phyloP scores from a whole-genome alignment of 768 basidiomycete genomes.

The Lactifluus piperatus region DNA sequence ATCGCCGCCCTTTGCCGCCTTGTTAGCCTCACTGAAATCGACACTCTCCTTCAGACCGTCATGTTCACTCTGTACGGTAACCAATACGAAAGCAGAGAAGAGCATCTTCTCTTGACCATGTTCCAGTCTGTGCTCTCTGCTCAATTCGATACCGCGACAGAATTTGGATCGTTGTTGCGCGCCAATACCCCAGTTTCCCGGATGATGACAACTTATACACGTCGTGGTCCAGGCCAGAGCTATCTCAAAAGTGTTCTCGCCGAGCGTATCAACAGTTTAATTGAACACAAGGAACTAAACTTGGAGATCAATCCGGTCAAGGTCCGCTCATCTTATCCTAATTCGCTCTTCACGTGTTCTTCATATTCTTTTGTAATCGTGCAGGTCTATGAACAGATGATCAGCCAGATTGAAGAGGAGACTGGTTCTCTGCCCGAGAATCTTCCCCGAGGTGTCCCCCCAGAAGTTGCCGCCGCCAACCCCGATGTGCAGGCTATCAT shows the following conservation, averaged over 20 bases:
- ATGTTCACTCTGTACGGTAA: constrained; percentile 99
- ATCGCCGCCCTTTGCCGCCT: constrained; percentile 94
- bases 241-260: constrained; percentile 97
- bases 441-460: constrained; percentile 86
- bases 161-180: constrained; percentile 96
- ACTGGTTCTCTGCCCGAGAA: constrained; percentile 86
- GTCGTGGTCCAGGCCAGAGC: constrained; percentile 95
- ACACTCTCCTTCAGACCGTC: constrained; percentile 97
- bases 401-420: constrained; percentile 97
- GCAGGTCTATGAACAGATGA: constrained; percentile 99
- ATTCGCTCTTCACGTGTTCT: not conserved
- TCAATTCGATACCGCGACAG: constrained; percentile 98
- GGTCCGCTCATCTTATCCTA: constrained; percentile 35
- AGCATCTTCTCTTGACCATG: constrained; percentile 97
- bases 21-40: constrained; percentile 93
- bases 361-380: not conserved
- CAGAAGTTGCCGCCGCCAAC: constrained; percentile 92
- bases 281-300: constrained; percentile 99
- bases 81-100: constrained; percentile 97
- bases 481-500: constrained; percentile 97
- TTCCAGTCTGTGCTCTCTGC: constrained; percentile 98
- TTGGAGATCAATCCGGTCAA: constrained; percentile 99
- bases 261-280: constrained; percentile 95
- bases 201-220: constrained; percentile 99
- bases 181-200: constrained; percentile 99